Evolutionary conservation across 495 filamentous ascomycete genomes (phyloP).

Genomic region (Aspergillus heteromorphus): DNA sequence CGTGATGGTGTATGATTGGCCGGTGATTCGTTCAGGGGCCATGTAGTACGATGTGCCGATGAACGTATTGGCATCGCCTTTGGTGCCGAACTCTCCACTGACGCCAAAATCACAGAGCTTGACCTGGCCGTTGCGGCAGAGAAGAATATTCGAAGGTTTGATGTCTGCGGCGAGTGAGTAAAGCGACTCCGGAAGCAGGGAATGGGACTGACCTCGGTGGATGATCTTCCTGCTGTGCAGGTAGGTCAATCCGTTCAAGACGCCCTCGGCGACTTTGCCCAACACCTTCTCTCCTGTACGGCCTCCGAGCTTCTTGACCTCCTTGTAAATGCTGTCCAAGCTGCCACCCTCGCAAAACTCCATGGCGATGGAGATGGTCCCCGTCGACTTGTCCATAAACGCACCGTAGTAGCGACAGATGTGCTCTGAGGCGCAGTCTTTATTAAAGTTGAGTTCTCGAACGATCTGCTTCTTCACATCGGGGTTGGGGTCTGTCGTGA

Average conservation of each 20-base stretch:
- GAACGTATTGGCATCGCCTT: constrained; percentile 97
- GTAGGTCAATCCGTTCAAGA: constrained; percentile 90
- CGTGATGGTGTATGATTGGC: constrained; percentile 95
- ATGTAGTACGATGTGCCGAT: constrained; percentile 99
- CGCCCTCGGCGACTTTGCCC: constrained; percentile 96
- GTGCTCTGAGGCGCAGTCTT: constrained; percentile 86
- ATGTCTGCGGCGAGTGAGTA: constrained; percentile 56
- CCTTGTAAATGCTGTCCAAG: constrained; percentile 91
- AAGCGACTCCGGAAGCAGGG: neutral
- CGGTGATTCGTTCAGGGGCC: constrained; percentile 96
- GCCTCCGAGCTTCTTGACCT: constrained; percentile 90
- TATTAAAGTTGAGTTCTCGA: constrained; percentile 94
- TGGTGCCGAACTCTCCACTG: constrained; percentile 94
- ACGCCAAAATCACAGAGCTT: constrained; percentile 99
- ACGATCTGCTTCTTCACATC: constrained; percentile 98
- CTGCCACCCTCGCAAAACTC: constrained; percentile 97
- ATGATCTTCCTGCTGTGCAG: constrained; percentile 97
- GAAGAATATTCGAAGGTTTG: constrained; percentile 94
- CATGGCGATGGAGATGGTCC: constrained; percentile 97
- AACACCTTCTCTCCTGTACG: constrained; percentile 96
- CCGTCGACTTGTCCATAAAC: constrained; percentile 85
- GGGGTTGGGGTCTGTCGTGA: constrained; percentile 94
- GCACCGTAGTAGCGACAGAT: constrained; percentile 97
- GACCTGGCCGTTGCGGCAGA: constrained; percentile 87
- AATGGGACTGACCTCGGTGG: constrained; percentile 60